Percentiles rank a stretch among this genome's conserved stretches.
Evolutionary conservation across 805 yeast genomes (phyloP).

Genomic region (Candida endomychidarum): DNA sequence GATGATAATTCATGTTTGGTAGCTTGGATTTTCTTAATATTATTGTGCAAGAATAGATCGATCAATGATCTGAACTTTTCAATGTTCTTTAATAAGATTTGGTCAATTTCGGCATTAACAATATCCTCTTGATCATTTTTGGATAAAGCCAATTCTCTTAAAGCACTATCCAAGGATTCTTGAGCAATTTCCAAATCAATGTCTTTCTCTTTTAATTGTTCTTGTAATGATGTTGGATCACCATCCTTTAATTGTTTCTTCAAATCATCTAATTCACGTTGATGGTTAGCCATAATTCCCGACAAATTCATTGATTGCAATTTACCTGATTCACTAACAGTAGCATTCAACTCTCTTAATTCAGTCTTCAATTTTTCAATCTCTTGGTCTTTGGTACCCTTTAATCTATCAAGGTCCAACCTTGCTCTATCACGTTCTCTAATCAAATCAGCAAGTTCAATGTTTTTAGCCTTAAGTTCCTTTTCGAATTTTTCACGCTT

Average conservation of each 20-base stretch:
- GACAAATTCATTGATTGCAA: constrained; percentile 63
- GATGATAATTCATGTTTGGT: constrained; percentile 67
- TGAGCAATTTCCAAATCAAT: constrained; percentile 77
- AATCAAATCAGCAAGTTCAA: constrained; percentile 84
- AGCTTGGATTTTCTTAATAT: constrained; percentile 72
- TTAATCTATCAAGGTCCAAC: constrained; percentile 70
- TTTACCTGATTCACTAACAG: constrained; percentile 59
- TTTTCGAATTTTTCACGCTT: constrained; percentile 79
- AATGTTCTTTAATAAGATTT: constrained; percentile 47
- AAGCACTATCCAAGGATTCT: constrained; percentile 75
- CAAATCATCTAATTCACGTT: constrained; percentile 57
- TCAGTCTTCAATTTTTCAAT: constrained; percentile 66
- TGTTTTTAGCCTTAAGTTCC: constrained; percentile 80
- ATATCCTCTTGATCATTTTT: constrained; percentile 51
- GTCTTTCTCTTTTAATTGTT: constrained; percentile 61
- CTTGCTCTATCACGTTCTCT: constrained; percentile 88
- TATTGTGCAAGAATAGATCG: constrained; percentile 70
- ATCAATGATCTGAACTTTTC: constrained; percentile 51
- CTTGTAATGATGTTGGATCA: constrained; percentile 37
- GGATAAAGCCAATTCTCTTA: constrained; percentile 55
- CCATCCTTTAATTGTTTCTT: constrained; percentile 45
- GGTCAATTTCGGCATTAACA: constrained; percentile 59
- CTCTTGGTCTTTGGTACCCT: constrained; percentile 63
- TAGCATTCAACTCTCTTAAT: constrained; percentile 57
- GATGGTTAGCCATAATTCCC: constrained; percentile 54